These are phyloP conservation scores for Ensete ventricosum DNA, from an alignment of 176 grass and related monocot genomes.

Conservation along the genomic window DNA sequence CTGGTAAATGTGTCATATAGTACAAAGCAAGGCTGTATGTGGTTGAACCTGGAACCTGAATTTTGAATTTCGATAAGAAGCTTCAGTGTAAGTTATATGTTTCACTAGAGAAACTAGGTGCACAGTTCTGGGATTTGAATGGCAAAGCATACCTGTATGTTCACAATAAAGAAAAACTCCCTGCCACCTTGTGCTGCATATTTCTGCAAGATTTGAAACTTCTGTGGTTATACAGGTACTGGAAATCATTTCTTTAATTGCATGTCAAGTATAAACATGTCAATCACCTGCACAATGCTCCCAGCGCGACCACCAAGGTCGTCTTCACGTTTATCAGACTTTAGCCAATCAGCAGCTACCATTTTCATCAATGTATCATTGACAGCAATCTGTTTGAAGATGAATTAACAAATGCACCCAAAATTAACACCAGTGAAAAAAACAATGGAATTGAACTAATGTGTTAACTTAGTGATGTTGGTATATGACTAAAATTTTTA, in stretches of 20 bases:
- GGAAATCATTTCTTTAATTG: too few relatives aligned
- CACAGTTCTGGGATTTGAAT: not conserved
- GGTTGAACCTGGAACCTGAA: slow-evolving; percentile 80
- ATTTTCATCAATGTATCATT: slow-evolving; percentile 94
- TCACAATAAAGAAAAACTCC: slow-evolving; percentile 93
- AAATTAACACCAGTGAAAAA: not conserved
- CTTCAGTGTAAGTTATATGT: not conserved
- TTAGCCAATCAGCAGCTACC: slow-evolving; percentile 95
- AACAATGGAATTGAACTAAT: not conserved
- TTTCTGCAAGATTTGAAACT: slow-evolving; percentile 53
- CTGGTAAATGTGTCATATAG: slow-evolving; percentile 82
- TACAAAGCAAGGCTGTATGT: slow-evolving; percentile 91
- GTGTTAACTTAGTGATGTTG: too few relatives aligned
- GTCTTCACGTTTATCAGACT: slow-evolving; percentile 93
- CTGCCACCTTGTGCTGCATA: slow-evolving; percentile 63
- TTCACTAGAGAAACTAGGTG: not conserved
- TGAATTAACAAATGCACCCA: not conserved
- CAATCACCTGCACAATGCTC: slow-evolving; percentile 70
- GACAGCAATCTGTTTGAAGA: slow-evolving; percentile 53
- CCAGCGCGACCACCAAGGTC: slow-evolving; percentile 74
- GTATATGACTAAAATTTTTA: not conserved
- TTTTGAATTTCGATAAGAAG: not conserved
- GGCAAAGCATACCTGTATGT: slow-evolving; percentile 56
- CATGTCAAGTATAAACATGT: not conserved
- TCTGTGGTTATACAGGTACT: not conserved